Evolutionary conservation across 208 protist genomes (phyloP), one percentile per base, ranked within the genome.

Genomic region (Novymonas esmeraldas): DNA sequence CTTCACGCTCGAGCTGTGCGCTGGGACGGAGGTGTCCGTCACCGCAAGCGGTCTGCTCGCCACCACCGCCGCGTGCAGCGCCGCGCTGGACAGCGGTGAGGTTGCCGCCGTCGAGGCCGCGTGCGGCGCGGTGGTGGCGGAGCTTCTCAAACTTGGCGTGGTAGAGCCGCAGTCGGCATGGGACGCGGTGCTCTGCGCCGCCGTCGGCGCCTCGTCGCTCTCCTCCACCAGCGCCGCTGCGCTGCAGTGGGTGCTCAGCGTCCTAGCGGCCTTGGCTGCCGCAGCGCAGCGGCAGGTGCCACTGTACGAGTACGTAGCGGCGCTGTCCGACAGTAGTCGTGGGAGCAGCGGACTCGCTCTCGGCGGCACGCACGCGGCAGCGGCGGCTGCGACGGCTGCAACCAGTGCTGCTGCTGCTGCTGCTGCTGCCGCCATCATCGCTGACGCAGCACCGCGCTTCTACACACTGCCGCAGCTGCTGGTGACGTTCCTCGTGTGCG

Each of bases 161-260:
- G 49, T 54, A 33, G 57, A 75, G 46, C 61, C 68, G 41, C 81
- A 87, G 55, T 1, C 9, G 16, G 52, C 38, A 33, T 87, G 81
- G 81, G 78, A 87, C 41, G 48, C 9, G 5, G 57, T 55, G 10
- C 7, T 85, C 3, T 18, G 3, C 0, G 54, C 11, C 29, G 66
- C 62, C 13, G 34, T 51, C n/a, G 31, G 38, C 24, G 54, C 22
- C 4, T 28, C 50, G 3, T 4, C 51, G 20, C 55, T 46, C 60
- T 34, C 20, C 2, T n/a, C 31, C 33, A 56, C 46, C 16, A 49
- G 72, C 18, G 63, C 71, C 29, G 26, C 46, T 0, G 18, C 65
- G 0, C 31, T 82, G 36, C 51, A 64, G 56, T 82, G 78, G 59
- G 78, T 70, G 6, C n/a, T 95, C 36, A 95, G 89, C 57, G 31